Evolutionary conservation across 2,329 filamentous ascomycete species (phyloP), one percentile per base, ranked within the genome.

Genomic region (Cladosporium cucumerinum): DNA sequence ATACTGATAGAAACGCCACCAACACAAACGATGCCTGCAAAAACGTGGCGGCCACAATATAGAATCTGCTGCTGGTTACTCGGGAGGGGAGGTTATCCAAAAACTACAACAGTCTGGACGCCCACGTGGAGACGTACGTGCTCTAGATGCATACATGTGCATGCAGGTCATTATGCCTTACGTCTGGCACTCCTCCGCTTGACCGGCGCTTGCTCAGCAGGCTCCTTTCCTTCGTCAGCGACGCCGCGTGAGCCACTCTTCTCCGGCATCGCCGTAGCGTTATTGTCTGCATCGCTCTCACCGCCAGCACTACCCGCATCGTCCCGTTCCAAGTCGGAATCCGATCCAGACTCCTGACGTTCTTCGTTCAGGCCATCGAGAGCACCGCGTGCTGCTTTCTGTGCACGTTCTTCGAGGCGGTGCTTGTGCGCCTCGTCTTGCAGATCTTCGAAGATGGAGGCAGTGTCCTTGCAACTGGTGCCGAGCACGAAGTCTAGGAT

Each of bases 401-500:
- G 74, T 30, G 76, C 71, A 57, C 75, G 75, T 34, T 78, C 81
- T 72, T 81, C 80, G 8, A 86, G 75, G 55, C 81, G 76, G 72
- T 85, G 83, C 75, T 85, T 86, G 57, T 84, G 80, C 26, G 82
- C 82, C 74, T 87, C 85, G 32, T 81, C 81, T 59, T 80, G 81
- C 23, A 86, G 70, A 72, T 87, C 84, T 58, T 83, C 81, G 21
- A 84, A 74, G 3, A 86, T 80, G 70, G 86, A 81, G 16, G 81
- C 79, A 0, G 84, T 84, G 6, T 83, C 12, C 7, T 68, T 63
- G 62, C 72, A 75, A 5, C 69, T 67, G n/a, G 85, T 89, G 30
- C 82, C 87, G 66, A 83, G 80, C 1, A 81, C 69, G 84, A 86
- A 89, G 73, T 90, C 88, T 66, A 89, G 66, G 2, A 90, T 67